Evolutionary conservation across 2,329 filamentous ascomycete genomes (phyloP), one percentile per base, ranked within the genome.

Genomic region (Tolypocladium pustulatum): DNA sequence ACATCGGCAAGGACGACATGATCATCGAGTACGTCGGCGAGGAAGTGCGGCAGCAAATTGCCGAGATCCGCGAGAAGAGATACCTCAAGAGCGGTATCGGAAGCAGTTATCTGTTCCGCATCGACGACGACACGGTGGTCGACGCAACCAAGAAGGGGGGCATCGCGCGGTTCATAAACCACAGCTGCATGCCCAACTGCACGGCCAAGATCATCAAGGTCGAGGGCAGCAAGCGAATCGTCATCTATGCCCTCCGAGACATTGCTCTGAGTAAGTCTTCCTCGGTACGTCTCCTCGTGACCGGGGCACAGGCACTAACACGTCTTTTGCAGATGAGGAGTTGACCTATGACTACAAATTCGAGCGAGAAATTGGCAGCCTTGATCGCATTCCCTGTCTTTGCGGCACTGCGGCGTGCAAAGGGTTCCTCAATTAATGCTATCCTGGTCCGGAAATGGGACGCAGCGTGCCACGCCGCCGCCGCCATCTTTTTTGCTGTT

Each of bases 301-400:
- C 30, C 12, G 13, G 8, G 49, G 30, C 20, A 3, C 17, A 36
- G 20, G 8, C 20, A 61, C 69, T 69, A 62, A 71, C 63, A 55
- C 37, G 57, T 60, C 65, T 70, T 5, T 56, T 57, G 61, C 69
- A 99, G 94, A 97, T 72, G 94, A 99, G 76, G 94, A 99, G 79
- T 86, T 99, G 72, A 99, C 94, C 2, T 99, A 99, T 78, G 94
- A 99, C 78, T 99, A 99, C 83, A 99, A 99, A 75, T 99, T 99
- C 73, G 94, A 99, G 78, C 89, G 94, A 67, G 94, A 99, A 75
- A 90, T 95, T 69, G 91, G 91, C 68, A 95, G 91, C 66, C 84
- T 91, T 63, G 94, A 99, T 73, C 90, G 94, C 63, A 97, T 99
- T 67, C 94, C 94, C 56, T 99, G 94, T 78, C 86, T 99, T 56